Base-by-base conservation (phyloP, 495 filamentous ascomycete genomes). In the Penicillium cataractarum region DNA sequence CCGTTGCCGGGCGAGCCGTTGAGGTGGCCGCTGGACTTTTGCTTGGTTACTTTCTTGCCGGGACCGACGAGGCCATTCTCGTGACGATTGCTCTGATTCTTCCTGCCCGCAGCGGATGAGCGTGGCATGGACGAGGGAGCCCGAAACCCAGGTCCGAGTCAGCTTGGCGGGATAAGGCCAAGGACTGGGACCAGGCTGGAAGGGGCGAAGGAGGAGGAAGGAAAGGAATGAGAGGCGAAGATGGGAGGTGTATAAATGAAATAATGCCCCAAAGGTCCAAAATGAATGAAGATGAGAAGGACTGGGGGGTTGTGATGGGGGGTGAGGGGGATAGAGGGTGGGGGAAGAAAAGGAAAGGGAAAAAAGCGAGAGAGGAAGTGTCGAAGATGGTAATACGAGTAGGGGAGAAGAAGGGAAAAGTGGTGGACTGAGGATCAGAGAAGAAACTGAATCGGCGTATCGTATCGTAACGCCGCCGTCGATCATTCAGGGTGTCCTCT, bases 21-120 rank as follows among this genome's bases (percentile, higher is more conserved):
- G 73, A 90, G 71, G 66, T 85, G 78, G 59, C 79, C 80, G 76
- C 83, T 87, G 62, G 84, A 89, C 68, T 84, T 86, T 74, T 89
- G 86, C 78, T 84, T 87, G 64, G 78, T 78, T 62, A 95, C 82
- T 80, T 90, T 89, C 87, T 92, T 94, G 65, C 90, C 91, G 57
- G 92, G 89, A 67, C 87, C 87, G 80, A 90, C 90, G 67, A 92
- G 79, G 68, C 93, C 92, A 89, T 90, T 92, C 78, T 97, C 92
- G 76, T 94, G 88, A 71, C 90, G 86, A 72, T 87, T 92, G 82
- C 90, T 91, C 69, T 78, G 76, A 74, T 75, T 78, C 75, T 80
- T 81, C 74, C 78, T 78, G 75, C 76, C 74, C 84, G 89, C 89
- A 78, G 85, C 78, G 77, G 85, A 82, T 81, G 87, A 84, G 78